Evolutionary conservation across 192 early-diverging fungal species (phyloP).

Genomic region (Powellomyces hirtus): DNA sequence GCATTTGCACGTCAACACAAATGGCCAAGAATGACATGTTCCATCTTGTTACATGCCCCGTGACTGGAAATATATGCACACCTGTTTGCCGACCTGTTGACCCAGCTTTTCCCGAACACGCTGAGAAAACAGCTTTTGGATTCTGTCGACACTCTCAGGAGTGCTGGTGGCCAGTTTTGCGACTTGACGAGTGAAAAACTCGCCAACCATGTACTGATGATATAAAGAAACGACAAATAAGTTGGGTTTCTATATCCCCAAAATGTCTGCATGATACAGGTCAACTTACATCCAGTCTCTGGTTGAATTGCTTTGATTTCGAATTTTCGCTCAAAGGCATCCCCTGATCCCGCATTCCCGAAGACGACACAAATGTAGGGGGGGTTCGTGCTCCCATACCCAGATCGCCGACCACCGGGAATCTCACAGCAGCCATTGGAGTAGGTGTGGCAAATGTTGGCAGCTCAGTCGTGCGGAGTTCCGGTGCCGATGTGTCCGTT

Average conservation of each 20-base stretch:
- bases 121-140: constrained; percentile 47
- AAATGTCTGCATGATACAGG: not conserved
- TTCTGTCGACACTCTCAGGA: constrained; percentile 44
- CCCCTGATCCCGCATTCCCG: not conserved
- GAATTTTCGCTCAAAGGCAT: constrained; percentile 32
- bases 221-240: not conserved
- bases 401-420: constrained; percentile 17
- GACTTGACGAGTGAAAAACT: constrained; percentile 44
- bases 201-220: constrained; percentile 38
- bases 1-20: no score
- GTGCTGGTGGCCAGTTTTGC: constrained; percentile 42
- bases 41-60: no score
- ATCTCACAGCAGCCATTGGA: constrained; percentile 9
- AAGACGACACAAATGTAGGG: constrained; percentile 1
- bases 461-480: constrained; percentile 25
- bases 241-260: not conserved
- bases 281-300: constrained; percentile 34
- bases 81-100: constrained; percentile 24
- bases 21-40: no score
- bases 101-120: constrained; percentile 45
- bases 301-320: constrained; percentile 40
- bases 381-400: not conserved
- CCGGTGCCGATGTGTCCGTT: constrained; percentile 31
- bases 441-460: constrained; percentile 38
- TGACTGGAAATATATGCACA: not conserved